These are phyloP conservation scores for Nissolia schottii DNA, from an alignment of 306 rosid species.

Conservation along the genomic window DNA sequence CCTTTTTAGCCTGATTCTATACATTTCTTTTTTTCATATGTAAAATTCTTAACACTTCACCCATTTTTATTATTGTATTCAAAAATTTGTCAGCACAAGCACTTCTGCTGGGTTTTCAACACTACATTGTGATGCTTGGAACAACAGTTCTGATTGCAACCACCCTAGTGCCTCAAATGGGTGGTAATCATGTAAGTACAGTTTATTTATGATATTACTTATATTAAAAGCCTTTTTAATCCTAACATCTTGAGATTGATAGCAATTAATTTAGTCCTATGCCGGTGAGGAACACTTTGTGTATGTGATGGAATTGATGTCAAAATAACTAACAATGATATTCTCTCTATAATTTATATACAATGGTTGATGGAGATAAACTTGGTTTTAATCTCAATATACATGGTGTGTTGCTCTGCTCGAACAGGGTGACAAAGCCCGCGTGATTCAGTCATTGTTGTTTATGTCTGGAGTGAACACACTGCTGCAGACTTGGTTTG, in stretches of 20 bases:
- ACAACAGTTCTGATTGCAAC: constrained; percentile 74
- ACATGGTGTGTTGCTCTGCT: background rate
- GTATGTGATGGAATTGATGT: too few species aligned
- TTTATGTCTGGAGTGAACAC: constrained; percentile 86
- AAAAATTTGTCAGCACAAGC: constrained; percentile 59
- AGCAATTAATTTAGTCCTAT: too few species aligned
- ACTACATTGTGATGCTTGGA: constrained; percentile 96
- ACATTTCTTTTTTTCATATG: too few species aligned
- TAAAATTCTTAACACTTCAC: background rate
- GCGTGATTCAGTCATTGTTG: constrained; percentile 80
- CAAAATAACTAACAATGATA: too few species aligned
- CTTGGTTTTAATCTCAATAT: background rate
- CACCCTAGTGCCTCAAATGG: constrained; percentile 76
- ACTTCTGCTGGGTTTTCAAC: constrained; percentile 74
- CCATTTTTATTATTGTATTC: background rate
- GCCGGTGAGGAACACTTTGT: too few species aligned
- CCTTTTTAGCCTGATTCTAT: constrained; percentile 29
- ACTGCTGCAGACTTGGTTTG: constrained; percentile 66
- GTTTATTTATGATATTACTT: background rate
- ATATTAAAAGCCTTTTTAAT: too few species aligned
- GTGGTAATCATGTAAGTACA: constrained; percentile 72
- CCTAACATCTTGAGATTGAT: too few species aligned
- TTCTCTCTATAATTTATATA: background rate
- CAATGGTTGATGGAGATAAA: background rate
- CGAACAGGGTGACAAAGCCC: constrained; percentile 81